Evolutionary conservation across 352 stramenopile genomes (phyloP).

Genomic region (Pythium brachiatum): DNA sequence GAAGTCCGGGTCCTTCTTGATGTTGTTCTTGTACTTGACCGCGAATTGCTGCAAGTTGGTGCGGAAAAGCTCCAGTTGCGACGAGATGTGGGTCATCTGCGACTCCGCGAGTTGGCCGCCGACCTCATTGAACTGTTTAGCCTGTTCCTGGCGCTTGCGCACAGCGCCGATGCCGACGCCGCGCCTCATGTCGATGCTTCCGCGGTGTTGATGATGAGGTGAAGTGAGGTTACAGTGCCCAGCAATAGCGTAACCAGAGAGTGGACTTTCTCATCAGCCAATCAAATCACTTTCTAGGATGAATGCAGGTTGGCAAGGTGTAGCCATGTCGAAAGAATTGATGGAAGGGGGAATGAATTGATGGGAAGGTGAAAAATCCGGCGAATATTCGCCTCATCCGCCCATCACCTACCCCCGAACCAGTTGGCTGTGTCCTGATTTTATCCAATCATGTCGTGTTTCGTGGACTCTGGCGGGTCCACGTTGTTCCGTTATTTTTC

Average conservation of each 20-base stretch:
- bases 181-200: slow-evolving; percentile 34
- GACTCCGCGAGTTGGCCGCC: slow-evolving; percentile 80
- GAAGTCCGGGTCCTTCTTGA: slow-evolving; percentile 95
- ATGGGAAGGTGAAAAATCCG: background rate
- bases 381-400: slow-evolving; percentile 1
- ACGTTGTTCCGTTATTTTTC: slow-evolving; percentile 18
- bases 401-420: slow-evolving; percentile 16
- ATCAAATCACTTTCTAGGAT: background rate
- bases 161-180: slow-evolving; percentile 83
- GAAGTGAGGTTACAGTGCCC: background rate
- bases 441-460: slow-evolving; percentile 52
- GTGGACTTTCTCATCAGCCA: no score
- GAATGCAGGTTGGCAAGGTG: background rate
- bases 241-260: no score
- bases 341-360: slow-evolving; percentile 22
- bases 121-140: slow-evolving; percentile 82
- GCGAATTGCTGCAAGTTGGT: slow-evolving; percentile 92
- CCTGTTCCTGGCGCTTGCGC: slow-evolving; percentile 87
- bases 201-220: slow-evolving; percentile 5
- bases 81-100: slow-evolving; percentile 76
- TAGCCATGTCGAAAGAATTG: slow-evolving; percentile 8
- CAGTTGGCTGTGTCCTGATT: slow-evolving; percentile 23
- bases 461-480: slow-evolving; percentile 39
- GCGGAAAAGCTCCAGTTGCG: slow-evolving; percentile 89
- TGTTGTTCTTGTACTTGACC: slow-evolving; percentile 93